Evolutionary conservation across 2,329 filamentous ascomycete species (phyloP), one percentile per base, ranked within the genome.

Genomic region (Magnaporthales sp.): DNA sequence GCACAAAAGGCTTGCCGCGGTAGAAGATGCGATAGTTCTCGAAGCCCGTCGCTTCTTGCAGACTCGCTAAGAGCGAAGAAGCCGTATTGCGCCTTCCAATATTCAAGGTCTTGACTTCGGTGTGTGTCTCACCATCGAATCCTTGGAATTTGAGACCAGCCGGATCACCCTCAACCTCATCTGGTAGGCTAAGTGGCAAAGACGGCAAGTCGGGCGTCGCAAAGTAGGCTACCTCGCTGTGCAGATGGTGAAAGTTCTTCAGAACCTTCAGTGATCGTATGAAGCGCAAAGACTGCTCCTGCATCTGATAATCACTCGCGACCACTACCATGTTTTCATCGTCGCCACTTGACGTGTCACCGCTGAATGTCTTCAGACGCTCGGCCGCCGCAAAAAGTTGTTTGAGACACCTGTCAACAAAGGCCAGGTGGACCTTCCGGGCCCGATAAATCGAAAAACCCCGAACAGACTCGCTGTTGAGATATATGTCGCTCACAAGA

Each of bases 11-110:
- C 66, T 83, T 83, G 0, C 92, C 92, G 19, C 84, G 84, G 69
- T 87, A 88, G 74, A 92, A 94, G 0, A 91, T 80, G 3, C 86
- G 88, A 71, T 92, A 91, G 71, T 90, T 91, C 5, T 88, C 85
- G 73, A 93, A 95, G 0, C 91, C 90, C 0, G 91, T 94, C 19
- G 84, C 84, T 68, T 88, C 83, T 32, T 85, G 83, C 56, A 96
- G 77, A 67, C 83, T 87, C 22, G 88, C 86, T 31, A 91, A 81
- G 5, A 96, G 79, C 58, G 91, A 89, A 1, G 85, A 84, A 7
- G 86, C 84, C 0, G 90, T 95, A 67, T 93, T 92, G 29, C 86
- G 82, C 61, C 84, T 83, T 0, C 91, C 91, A 70, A 95, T 89
- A 30, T 80, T 80, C 31, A 95, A 77, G 1, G 81, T 79, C 71